These are phyloP conservation scores for Ogataea methylovora DNA, from an alignment of 805 yeast genomes.

Conservation along the genomic window DNA sequence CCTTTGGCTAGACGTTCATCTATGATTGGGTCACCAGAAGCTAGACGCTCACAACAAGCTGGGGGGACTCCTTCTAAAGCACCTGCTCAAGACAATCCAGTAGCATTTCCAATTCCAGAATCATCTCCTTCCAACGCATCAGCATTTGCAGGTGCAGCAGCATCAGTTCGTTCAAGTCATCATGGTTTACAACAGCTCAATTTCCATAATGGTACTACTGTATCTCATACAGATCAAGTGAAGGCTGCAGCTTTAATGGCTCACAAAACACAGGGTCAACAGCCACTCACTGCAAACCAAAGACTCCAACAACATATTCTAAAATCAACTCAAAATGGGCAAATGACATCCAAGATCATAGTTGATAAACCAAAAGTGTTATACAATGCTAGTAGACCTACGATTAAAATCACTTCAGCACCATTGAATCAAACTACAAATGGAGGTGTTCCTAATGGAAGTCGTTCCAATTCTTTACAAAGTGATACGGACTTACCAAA, in stretches of 20 bases:
- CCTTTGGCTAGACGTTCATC: too few relatives aligned
- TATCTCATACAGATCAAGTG: too few relatives aligned
- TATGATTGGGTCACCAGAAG: too few relatives aligned
- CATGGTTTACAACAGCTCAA: neutral
- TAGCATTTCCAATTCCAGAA: neutral
- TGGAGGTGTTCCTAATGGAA: slow-evolving; percentile 6
- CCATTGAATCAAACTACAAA: too few relatives aligned
- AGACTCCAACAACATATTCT: slow-evolving; percentile 27
- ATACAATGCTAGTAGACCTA: slow-evolving; percentile 1
- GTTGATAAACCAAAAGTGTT: slow-evolving; percentile 15
- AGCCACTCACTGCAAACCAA: slow-evolving; percentile 25
- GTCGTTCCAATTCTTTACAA: slow-evolving; percentile 16
- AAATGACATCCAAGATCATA: slow-evolving; percentile 19
- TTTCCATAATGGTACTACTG: too few relatives aligned
- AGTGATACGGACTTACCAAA: slow-evolving; percentile 15
- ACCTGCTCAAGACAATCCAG: too few relatives aligned
- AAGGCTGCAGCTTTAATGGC: slow-evolving; percentile 18
- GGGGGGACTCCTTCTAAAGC: too few relatives aligned
- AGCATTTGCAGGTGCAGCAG: slow-evolving; percentile 19
- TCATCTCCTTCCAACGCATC: slow-evolving; percentile 8
- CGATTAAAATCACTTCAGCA: slow-evolving; percentile 1
- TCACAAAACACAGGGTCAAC: slow-evolving; percentile 6
- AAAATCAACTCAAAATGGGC: slow-evolving; percentile 24
- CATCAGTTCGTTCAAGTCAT: slow-evolving; percentile 11
- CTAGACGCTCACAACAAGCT: too few relatives aligned